Evolutionary conservation across 2,329 filamentous ascomycete genomes (phyloP).

Genomic region (Botrytis porri): DNA sequence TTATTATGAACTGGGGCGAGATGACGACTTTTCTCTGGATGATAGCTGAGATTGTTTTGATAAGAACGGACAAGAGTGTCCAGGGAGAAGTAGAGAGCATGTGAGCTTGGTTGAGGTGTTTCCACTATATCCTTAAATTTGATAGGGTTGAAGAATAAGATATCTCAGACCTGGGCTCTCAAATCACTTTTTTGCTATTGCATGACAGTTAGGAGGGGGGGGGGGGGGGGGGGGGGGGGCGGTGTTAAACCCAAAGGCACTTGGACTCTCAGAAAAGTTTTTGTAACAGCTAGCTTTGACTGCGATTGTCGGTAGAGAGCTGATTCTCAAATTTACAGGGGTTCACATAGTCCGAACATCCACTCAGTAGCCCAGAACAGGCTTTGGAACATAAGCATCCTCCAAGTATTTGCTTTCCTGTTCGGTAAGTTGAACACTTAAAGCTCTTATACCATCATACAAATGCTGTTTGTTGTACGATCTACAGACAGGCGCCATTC

Average conservation of each 20-base stretch:
- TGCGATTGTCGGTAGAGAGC: background rate
- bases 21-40: too few species aligned
- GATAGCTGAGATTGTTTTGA: background rate
- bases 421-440: background rate
- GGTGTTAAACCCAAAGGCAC: fast-evolving
- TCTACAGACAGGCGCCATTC: background rate
- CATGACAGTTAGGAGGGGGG: background rate
- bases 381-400: background rate
- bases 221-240: too few species aligned
- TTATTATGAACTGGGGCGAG: too few species aligned
- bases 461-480: background rate
- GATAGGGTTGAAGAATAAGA: background rate
- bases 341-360: background rate
- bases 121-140: background rate
- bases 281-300: background rate
- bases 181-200: background rate
- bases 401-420: background rate
- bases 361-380: background rate
- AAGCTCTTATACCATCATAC: background rate
- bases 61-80: background rate
- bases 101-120: background rate
- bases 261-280: background rate
- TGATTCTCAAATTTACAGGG: background rate
- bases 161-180: background rate
- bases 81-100: too few species aligned